A percentile compares a stretch with the other conserved stretches of the same genome.
Conservation (phyloP, 2,329 filamentous ascomycete species). For the Bertia moriformis region DNA sequence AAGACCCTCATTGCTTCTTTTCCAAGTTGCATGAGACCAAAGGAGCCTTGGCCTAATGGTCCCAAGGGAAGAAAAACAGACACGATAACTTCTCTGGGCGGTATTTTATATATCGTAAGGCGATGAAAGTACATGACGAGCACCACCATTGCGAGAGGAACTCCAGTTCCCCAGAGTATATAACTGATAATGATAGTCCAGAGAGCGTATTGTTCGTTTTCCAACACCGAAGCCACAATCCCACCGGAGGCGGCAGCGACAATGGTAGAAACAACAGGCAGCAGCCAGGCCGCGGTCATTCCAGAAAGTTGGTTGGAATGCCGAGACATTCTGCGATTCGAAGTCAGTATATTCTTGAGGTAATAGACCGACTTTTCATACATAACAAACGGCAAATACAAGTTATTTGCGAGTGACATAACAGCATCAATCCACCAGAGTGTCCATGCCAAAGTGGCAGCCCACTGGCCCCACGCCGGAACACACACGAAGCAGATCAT, state of each 20-base stretch:
- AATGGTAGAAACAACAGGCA: constrained; percentile 53
- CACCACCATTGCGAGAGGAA: constrained; percentile 43
- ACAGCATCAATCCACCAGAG: constrained; percentile 42
- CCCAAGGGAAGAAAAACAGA: constrained; percentile 54
- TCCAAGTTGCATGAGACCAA: constrained; percentile 27
- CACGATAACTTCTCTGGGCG: constrained; percentile 52
- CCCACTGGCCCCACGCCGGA: constrained; percentile 42
- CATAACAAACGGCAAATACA: constrained; percentile 42
- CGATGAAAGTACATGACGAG: constrained; percentile 58
- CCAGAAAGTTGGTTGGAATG: constrained; percentile 28
- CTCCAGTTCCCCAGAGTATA: constrained; percentile 53
- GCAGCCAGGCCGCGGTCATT: constrained; percentile 50
- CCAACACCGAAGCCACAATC: constrained; percentile 44
- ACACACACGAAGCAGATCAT: constrained; percentile 47
- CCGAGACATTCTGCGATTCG: constrained; percentile 5
- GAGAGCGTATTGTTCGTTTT: constrained; percentile 35
- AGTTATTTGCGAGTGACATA: constrained; percentile 34
- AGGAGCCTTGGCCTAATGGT: constrained; percentile 49
- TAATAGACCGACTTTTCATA: constrained; percentile 13
- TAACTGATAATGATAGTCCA: constrained; percentile 52
- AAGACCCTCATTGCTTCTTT: constrained; percentile 19
- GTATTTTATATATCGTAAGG: constrained; percentile 50
- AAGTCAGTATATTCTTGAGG: constrained; percentile 1
- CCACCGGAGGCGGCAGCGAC: constrained; percentile 51
- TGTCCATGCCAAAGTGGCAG: constrained; percentile 36